Conservation (phyloP, 345 rosid species). For the Eucalyptus sp. region DNA sequence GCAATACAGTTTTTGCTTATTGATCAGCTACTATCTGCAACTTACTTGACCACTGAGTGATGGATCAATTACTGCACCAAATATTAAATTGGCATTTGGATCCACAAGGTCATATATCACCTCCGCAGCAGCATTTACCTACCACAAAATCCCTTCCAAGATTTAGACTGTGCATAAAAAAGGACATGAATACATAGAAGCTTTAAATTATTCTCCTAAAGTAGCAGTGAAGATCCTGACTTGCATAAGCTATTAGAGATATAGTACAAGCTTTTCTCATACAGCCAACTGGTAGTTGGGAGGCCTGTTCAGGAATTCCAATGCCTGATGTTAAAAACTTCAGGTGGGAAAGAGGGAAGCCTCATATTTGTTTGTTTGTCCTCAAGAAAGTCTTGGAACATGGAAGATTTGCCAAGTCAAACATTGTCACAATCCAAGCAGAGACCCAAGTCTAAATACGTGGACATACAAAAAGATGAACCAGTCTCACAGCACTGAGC, state of each 20-base stretch:
- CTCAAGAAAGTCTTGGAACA: neutral
- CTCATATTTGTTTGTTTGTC: neutral
- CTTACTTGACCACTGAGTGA: constrained; percentile 79
- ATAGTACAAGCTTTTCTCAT: neutral
- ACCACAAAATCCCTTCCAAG: neutral
- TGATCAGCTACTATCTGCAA: neutral
- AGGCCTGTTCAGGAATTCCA: neutral
- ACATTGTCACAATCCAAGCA: neutral
- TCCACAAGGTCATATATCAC: constrained; percentile 94
- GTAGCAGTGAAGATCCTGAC: neutral
- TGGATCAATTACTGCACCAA: constrained; percentile 96
- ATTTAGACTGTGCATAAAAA: neutral
- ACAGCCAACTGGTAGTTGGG: neutral
- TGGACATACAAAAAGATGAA: neutral
- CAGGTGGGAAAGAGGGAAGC: neutral
- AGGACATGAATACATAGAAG: neutral
- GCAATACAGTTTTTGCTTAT: neutral
- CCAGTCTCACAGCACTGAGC: neutral
- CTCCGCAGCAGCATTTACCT: constrained; percentile 97
- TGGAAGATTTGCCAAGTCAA: neutral
- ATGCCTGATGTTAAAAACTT: neutral
- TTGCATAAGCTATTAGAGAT: neutral
- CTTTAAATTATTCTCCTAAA: neutral
- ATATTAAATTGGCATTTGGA: constrained; percentile 88
- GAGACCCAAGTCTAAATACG: neutral